Evolutionary conservation across 2,329 filamentous ascomycete genomes (phyloP).

Genomic region (Claviceps sp.): DNA sequence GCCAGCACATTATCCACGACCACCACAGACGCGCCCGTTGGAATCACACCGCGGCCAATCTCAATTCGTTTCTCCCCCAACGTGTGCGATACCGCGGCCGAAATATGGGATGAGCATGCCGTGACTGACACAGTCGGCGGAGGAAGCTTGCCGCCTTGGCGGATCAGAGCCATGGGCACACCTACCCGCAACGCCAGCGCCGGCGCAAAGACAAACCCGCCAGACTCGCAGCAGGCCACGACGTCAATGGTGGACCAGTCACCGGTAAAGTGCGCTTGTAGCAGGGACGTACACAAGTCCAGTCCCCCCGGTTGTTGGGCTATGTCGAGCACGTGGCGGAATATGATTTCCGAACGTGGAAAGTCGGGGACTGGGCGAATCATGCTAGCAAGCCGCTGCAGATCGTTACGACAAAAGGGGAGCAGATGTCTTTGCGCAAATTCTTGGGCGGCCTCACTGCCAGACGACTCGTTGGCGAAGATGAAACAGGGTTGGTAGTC

Average conservation of each 20-base stretch:
- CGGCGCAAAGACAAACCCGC: conserved; percentile 42
- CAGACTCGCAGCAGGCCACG: conserved; percentile 41
- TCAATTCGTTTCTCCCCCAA: conserved; percentile 28
- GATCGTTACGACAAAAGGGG: conserved; percentile 15
- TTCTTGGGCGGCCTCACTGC: conserved; percentile 19
- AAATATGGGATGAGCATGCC: conserved; percentile 40
- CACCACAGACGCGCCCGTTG: conserved; percentile 29
- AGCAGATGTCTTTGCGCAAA: conserved; percentile 29
- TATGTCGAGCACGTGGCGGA: conserved; percentile 46
- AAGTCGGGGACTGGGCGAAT: conserved; percentile 34
- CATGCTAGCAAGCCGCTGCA: conserved; percentile 35
- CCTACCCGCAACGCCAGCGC: conserved; percentile 28
- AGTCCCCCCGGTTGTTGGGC: conserved; percentile 37
- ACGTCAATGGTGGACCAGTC: conserved; percentile 32
- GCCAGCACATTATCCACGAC: conserved; percentile 48
- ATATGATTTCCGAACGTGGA: conserved; percentile 35
- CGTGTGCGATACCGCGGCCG: conserved; percentile 21
- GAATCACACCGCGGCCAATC: conserved; percentile 31
- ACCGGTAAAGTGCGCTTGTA: conserved; percentile 30
- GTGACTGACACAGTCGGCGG: conserved; percentile 36
- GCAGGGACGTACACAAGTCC: conserved; percentile 33
- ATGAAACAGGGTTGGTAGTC: conserved; percentile 25
- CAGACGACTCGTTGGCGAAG: conserved; percentile 36
- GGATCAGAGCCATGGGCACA: conserved; percentile 35
- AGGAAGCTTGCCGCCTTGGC: conserved; percentile 44